Base-by-base conservation (phyloP, 2,329 filamentous ascomycete genomes). In the Tolypocladium pustulatum region DNA sequence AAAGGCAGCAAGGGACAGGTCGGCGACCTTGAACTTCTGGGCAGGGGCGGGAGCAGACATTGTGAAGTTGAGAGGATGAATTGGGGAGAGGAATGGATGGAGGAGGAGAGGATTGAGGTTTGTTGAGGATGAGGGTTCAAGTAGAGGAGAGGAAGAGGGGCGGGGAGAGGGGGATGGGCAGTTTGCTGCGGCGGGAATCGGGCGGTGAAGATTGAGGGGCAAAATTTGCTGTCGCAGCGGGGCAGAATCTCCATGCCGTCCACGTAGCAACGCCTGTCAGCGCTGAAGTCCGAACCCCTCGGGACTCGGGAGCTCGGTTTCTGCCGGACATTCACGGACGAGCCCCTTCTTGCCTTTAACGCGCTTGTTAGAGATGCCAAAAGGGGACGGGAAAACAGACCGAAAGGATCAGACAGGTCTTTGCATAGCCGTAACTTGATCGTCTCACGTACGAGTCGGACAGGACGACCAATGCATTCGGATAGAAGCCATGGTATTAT, bases 1-100 rank as follows among this genome's bases (percentile, higher is more conserved):
- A 75, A 99, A 97, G 78, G 94, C 94, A 74, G 94, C 93, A 75
- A 97, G 88, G 75, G 89, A 90, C 76, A 97, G 89, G 85, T 97
- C 94, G 73, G 93, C 91, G 81, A 99, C 93, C 90, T 97, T 96
- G 88, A 91, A 95, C 80, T 90, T 93, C 78, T 87, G 80, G 74
- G 91, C 91, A 79, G 91, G 91, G 75, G 91, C 91, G 79, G 91
- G 91, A 72, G 90, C 89, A 83, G 82, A 76, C 83, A 86, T 86
- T 68, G 67, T 80, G 72, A 61, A 61, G 61, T 59, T 59, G 57
- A 57, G 60, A 60, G 61, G 60, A 55, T 56, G 58, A 55, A 54
- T 34, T 58, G 60, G 41, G 54, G 65, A 57, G 40, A 55, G 43
- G 60, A 59, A 54, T 40, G 59, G 61, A 60, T 61, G 62, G 65